Evolutionary conservation across 108 stramenopile species (phyloP).

Genomic region (Skeletonema potamos): DNA sequence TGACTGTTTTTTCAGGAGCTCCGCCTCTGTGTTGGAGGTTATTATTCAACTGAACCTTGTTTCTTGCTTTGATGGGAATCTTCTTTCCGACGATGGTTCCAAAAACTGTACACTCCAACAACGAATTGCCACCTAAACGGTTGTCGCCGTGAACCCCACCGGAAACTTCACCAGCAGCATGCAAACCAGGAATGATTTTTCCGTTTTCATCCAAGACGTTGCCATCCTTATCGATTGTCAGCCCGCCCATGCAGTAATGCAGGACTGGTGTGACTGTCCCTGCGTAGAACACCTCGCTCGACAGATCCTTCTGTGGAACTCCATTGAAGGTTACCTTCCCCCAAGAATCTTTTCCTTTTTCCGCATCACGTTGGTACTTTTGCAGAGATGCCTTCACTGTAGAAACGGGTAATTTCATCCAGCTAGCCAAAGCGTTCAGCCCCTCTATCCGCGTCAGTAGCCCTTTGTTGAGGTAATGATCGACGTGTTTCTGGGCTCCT

Average conservation of each 20-base stretch:
- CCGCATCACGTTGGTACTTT: constrained; percentile 63
- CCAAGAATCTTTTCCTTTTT: constrained; percentile 61
- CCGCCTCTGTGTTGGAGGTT: constrained; percentile 2
- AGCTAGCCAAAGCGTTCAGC: constrained; percentile 66
- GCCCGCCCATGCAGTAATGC: constrained; percentile 94
- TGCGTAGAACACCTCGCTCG: constrained; percentile 73
- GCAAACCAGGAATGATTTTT: constrained; percentile 56
- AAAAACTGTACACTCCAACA: constrained; percentile 90
- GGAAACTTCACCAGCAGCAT: constrained; percentile 79
- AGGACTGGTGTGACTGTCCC: constrained; percentile 80
- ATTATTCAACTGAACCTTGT: constrained; percentile 5
- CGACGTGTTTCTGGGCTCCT: constrained; percentile 87
- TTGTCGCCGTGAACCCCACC: constrained; percentile 83
- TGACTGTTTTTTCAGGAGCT: constrained; percentile 1
- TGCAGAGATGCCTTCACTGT: constrained; percentile 53
- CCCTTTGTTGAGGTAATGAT: constrained; percentile 85
- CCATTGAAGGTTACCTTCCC: constrained; percentile 65
- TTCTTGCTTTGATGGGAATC: constrained; percentile 58
- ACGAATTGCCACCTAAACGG: constrained; percentile 84
- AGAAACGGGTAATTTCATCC: constrained; percentile 53
- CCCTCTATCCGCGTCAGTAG: constrained; percentile 74
- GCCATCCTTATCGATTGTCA: constrained; percentile 70
- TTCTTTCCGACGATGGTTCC: constrained; percentile 86
- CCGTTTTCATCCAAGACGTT: constrained; percentile 56
- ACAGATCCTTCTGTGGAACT: constrained; percentile 38